Conservation (phyloP, 2,329 filamentous ascomycete species). For the Tolypocladium guangdongense region DNA sequence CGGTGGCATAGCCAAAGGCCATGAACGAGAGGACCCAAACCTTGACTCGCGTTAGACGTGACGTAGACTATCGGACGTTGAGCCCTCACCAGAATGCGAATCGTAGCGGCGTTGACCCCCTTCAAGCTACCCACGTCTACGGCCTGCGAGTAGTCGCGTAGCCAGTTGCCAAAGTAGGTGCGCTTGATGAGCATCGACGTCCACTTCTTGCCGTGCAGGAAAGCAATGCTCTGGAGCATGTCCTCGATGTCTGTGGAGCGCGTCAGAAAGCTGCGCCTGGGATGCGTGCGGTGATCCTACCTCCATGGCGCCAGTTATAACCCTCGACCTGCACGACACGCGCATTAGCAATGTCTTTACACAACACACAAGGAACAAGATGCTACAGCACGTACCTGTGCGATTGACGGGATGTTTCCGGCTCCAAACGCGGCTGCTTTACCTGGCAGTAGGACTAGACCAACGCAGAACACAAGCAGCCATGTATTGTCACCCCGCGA, state of each 20-base stretch:
- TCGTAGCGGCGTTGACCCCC: conserved; percentile 65
- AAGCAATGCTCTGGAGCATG: conserved; percentile 66
- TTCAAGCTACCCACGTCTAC: conserved; percentile 73
- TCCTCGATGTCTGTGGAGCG: conserved; percentile 58
- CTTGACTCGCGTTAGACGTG: conserved; percentile 16
- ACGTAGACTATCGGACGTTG: background rate
- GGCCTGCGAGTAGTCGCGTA: conserved; percentile 76
- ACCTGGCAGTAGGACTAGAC: conserved; percentile 46
- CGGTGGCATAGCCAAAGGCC: conserved; percentile 75
- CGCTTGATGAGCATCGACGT: conserved; percentile 66
- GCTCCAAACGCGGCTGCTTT: conserved; percentile 54
- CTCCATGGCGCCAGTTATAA: conserved; percentile 59
- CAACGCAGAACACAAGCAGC: conserved; percentile 40
- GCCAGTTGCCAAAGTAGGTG: conserved; percentile 80
- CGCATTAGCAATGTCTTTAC: background rate
- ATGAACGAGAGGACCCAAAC: conserved; percentile 76
- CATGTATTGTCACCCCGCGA: conserved; percentile 37
- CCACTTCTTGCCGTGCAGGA: conserved; percentile 76
- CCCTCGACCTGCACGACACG: conserved; percentile 45
- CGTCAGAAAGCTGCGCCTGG: background rate
- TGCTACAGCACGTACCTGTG: conserved; percentile 23
- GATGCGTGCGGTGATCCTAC: conserved; percentile 19
- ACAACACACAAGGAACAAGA: background rate
- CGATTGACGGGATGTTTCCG: conserved; percentile 59
- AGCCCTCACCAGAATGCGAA: conserved; percentile 53